Conservation (phyloP, 2,329 filamentous ascomycete genomes). For the Epichloe sibirici region DNA sequence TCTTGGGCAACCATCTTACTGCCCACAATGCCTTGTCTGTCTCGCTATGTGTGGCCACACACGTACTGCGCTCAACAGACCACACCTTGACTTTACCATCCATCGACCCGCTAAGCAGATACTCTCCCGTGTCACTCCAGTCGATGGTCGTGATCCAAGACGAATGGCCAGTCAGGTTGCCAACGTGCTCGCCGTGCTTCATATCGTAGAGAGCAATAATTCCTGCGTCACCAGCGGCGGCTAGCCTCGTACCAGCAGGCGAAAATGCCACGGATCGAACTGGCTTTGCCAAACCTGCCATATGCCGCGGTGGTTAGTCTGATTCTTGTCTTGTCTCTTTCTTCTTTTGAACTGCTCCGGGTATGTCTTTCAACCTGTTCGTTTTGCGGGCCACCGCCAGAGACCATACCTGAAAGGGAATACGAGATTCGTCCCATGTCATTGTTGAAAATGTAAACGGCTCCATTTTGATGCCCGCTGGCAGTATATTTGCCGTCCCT, state of each 20-base stretch:
- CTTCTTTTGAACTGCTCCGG: not conserved
- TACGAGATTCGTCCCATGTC: constrained; percentile 75
- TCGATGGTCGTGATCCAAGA: constrained; percentile 87
- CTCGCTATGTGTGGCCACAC: constrained; percentile 89
- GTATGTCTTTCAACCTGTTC: not conserved
- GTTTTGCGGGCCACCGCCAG: not conserved
- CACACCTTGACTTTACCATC: constrained; percentile 95
- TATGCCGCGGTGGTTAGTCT: not conserved
- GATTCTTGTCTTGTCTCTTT: not conserved
- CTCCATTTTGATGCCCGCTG: constrained; percentile 84
- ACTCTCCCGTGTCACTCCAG: constrained; percentile 90
- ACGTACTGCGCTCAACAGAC: constrained; percentile 72
- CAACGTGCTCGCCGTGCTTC: constrained; percentile 81
- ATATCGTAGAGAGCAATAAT: constrained; percentile 90
- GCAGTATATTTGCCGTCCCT: constrained; percentile 75
- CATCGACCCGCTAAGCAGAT: constrained; percentile 73
- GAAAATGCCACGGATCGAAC: constrained; percentile 82
- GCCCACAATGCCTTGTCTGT: constrained; percentile 76
- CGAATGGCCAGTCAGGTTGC: constrained; percentile 64
- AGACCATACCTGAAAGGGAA: constrained; percentile 57
- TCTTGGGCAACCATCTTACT: constrained; percentile 72
- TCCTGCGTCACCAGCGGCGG: constrained; percentile 78
- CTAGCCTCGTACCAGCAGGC: constrained; percentile 70
- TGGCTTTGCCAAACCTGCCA: constrained; percentile 66
- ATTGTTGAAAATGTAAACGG: constrained; percentile 91